phyloP scores from a whole-genome alignment of 805 yeast species.

The Ogataea haglerorum region DNA sequence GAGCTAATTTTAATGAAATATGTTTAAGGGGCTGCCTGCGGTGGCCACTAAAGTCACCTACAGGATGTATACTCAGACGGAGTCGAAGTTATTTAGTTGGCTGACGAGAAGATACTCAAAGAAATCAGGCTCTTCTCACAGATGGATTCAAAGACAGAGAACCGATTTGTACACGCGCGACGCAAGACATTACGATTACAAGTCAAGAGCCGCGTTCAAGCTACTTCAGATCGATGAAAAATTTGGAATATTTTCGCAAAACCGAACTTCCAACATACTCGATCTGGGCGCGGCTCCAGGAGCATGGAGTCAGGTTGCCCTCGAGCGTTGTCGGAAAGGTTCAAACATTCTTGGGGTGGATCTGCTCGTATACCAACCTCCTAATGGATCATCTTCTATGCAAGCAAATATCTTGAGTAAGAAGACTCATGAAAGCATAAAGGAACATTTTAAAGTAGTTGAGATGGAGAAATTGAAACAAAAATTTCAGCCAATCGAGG shows the following conservation, averaged over 20 bases:
- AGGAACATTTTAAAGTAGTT: conserved; percentile 43
- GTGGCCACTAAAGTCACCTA: background rate
- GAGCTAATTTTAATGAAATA: no score
- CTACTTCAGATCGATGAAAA: conserved; percentile 69
- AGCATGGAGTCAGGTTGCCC: conserved; percentile 88
- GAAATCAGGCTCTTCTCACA: conserved; percentile 48
- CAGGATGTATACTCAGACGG: background rate
- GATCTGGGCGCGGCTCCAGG: conserved; percentile 95
- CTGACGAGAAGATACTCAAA: background rate
- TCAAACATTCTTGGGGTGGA: conserved; percentile 79
- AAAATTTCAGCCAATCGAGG: conserved; percentile 17
- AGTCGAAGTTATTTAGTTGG: no score
- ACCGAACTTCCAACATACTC: conserved; percentile 43
- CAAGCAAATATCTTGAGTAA: conserved; percentile 85
- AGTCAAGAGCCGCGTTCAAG: conserved; percentile 91
- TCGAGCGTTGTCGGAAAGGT: conserved; percentile 43
- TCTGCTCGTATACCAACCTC: conserved; percentile 74
- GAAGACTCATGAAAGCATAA: conserved; percentile 55
- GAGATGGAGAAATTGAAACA: conserved; percentile 29
- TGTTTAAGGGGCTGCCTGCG: background rate
- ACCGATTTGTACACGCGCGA: conserved; percentile 63
- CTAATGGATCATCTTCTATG: conserved; percentile 70
- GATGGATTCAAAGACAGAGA: conserved; percentile 74
- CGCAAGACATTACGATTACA: conserved; percentile 58
- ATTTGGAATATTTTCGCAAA: conserved; percentile 47